These are phyloP conservation scores for Baeospora myosura DNA, from an alignment of 1,284 basidiomycete species.

Conservation along the genomic window DNA sequence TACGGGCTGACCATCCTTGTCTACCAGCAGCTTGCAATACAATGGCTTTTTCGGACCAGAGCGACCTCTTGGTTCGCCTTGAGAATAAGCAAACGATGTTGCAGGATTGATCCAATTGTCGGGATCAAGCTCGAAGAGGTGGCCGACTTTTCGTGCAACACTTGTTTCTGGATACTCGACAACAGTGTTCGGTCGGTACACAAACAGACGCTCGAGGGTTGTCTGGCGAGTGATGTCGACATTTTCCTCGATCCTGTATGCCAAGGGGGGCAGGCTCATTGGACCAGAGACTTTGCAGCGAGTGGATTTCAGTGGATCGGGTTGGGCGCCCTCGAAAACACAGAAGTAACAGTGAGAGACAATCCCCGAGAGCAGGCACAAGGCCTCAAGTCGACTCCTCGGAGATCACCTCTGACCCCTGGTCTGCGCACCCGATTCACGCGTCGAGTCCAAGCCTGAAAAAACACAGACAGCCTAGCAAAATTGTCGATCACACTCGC, in stretches of 20 bases:
- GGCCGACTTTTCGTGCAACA: slow-evolving; percentile 4
- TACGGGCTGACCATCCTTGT: slow-evolving; percentile 3
- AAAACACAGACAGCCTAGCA: too few relatives aligned
- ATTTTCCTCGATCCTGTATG: background rate
- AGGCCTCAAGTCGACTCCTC: too few relatives aligned
- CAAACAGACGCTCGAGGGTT: background rate
- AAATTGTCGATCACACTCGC: too few relatives aligned
- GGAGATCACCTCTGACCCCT: too few relatives aligned
- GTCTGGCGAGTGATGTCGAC: background rate
- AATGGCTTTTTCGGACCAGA: background rate
- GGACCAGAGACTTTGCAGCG: too few relatives aligned
- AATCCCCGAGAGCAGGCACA: too few relatives aligned
- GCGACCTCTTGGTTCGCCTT: slow-evolving; percentile 5
- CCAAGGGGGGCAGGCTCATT: too few relatives aligned
- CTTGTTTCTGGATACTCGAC: background rate
- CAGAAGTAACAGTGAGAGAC: too few relatives aligned
- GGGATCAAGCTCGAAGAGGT: slow-evolving; percentile 8
- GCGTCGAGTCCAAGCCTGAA: too few relatives aligned
- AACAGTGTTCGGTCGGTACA: background rate
- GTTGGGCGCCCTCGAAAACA: too few relatives aligned
- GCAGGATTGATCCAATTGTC: slow-evolving; percentile 7
- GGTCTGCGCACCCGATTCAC: too few relatives aligned
- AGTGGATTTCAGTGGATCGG: too few relatives aligned
- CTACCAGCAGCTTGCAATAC: slow-evolving; percentile 2
- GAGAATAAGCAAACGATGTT: slow-evolving; percentile 8